A percentile compares a stretch with the other conserved stretches of the same genome.
Evolutionary conservation across 768 basidiomycete genomes (phyloP).

Genomic region (Suillus luteus): DNA sequence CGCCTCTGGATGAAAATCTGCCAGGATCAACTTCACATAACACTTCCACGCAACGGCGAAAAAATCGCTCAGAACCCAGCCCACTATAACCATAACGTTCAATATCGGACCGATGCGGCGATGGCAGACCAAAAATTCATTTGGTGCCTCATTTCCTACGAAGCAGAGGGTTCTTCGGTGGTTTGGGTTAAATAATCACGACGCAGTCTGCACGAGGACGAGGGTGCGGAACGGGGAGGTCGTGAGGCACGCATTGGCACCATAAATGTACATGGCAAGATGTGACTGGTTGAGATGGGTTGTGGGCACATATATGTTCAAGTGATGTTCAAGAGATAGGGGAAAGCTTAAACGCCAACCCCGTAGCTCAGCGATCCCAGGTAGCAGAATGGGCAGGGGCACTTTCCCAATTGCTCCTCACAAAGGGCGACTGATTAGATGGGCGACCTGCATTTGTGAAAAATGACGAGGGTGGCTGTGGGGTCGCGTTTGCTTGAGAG

Average conservation of each 20-base stretch:
- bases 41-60: not conserved
- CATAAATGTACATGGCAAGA: slow-evolving; percentile 6
- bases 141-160: slow-evolving; percentile 4
- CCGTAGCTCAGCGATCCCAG: slow-evolving; percentile 1
- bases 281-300: not conserved
- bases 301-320: not conserved
- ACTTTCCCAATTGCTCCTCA: slow-evolving; percentile 21
- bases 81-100: not conserved
- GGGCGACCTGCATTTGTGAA: slow-evolving; percentile 42
- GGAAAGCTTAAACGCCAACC: not conserved
- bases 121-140: not conserved
- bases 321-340: not conserved
- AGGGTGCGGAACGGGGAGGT: not conserved
- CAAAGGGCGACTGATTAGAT: slow-evolving; percentile 42
- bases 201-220: not conserved
- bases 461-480: slow-evolving; percentile 35
- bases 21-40: not conserved
- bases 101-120: slow-evolving; percentile 6
- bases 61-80: slow-evolving; percentile 1
- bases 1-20: not conserved
- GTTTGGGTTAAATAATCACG: slow-evolving; percentile 9
- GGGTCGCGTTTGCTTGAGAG: slow-evolving; percentile 33
- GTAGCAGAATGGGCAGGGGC: not conserved
- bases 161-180: not conserved
- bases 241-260: slow-evolving; percentile 2